A percentile compares a stretch with the other conserved stretches of the same genome.
Evolutionary conservation across 805 yeast species (phyloP).

Genomic region (Candida pini): DNA sequence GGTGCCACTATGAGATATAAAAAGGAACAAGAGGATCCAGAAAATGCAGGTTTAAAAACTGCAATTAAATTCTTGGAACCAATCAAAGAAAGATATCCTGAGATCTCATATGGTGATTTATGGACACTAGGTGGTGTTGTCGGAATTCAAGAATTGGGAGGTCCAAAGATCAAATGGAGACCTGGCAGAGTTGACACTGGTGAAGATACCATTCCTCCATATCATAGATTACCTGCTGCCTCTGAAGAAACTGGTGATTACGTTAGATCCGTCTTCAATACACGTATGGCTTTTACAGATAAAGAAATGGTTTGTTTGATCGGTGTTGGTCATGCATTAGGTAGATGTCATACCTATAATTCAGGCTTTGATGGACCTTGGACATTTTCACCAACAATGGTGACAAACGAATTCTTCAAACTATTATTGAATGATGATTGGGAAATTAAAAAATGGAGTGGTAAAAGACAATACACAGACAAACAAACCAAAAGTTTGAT

Average conservation of each 20-base stretch:
- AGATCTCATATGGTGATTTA: constrained; percentile 60
- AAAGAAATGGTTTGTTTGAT: constrained; percentile 40
- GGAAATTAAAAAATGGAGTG: constrained; percentile 54
- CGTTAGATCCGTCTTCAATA: constrained; percentile 37
- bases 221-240: constrained; percentile 49
- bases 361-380: constrained; percentile 88
- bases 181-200: constrained; percentile 40
- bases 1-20: constrained; percentile 50
- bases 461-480: constrained; percentile 60
- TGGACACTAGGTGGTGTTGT: constrained; percentile 70
- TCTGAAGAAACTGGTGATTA: constrained; percentile 37
- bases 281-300: constrained; percentile 43
- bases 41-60: constrained; percentile 43
- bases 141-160: constrained; percentile 58
- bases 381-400: constrained; percentile 75
- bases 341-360: constrained; percentile 44
- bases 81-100: constrained; percentile 50
- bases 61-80: constrained; percentile 56
- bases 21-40: constrained; percentile 46
- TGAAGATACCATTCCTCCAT: constrained; percentile 34
- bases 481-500: constrained; percentile 46
- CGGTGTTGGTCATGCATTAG: constrained; percentile 44
- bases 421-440: constrained; percentile 50
- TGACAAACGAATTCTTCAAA: constrained; percentile 70
- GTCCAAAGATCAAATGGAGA: constrained; percentile 58